Evolutionary conservation across 768 basidiomycete species (phyloP).

Genomic region (Tricholoma flavovirens): DNA sequence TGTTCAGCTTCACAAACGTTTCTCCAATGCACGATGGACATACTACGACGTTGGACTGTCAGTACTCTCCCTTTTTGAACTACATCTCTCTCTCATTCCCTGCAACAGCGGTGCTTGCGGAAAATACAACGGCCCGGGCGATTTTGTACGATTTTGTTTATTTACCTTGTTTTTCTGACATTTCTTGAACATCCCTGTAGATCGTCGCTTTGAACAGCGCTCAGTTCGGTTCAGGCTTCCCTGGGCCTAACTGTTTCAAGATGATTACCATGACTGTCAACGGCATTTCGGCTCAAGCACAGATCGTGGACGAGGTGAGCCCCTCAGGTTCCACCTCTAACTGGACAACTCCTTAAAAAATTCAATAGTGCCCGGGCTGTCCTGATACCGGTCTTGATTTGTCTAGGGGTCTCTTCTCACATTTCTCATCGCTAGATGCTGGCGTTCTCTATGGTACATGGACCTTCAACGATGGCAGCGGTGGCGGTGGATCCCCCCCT

Average conservation of each 20-base stretch:
- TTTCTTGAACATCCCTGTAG: conserved; percentile 10
- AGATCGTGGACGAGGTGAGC: conserved; percentile 54
- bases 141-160: conserved; percentile 16
- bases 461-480: conserved; percentile 29
- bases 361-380: conserved; percentile 56
- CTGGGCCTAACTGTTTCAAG: conserved; percentile 49
- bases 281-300: conserved; percentile 53
- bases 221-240: conserved; percentile 49
- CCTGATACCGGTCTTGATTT: conserved; percentile 58
- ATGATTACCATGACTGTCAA: conserved; percentile 54
- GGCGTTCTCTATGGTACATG: conserved; percentile 50
- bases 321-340: not conserved
- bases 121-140: conserved; percentile 16
- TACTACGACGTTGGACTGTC: conserved; percentile 28
- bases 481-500: conserved; percentile 15
- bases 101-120: conserved; percentile 26
- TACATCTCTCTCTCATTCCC: not conserved
- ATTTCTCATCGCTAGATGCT: conserved; percentile 35
- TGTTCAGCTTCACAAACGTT: conserved; percentile 21
- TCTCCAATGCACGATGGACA: conserved; percentile 19
- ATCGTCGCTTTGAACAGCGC: conserved; percentile 32
- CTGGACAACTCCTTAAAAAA: conserved; percentile 5
- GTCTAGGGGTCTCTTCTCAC: conserved; percentile 49
- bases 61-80: conserved; percentile 11
- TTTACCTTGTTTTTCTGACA: not conserved